Evolutionary conservation across 2,329 filamentous ascomycete species (phyloP).

Genomic region (Botrytis hyacinthi): DNA sequence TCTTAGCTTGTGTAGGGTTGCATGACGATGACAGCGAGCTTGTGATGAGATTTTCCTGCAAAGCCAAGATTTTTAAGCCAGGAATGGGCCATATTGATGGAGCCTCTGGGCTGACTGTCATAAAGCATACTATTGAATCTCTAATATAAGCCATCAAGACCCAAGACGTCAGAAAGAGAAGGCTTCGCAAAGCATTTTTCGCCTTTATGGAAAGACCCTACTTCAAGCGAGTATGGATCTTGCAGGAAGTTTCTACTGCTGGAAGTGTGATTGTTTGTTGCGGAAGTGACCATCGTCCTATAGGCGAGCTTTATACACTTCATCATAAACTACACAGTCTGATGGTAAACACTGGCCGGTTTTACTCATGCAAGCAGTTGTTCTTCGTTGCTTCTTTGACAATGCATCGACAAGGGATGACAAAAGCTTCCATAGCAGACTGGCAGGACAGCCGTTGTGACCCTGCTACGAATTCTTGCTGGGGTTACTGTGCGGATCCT

Average conservation of each 20-base stretch:
- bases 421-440: not conserved
- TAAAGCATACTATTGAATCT: not conserved
- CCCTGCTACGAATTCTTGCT: not conserved
- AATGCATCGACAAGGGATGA: too few species aligned
- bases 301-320: not conserved
- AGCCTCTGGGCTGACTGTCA: not conserved
- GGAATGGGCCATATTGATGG: not conserved
- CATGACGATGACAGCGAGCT: not conserved
- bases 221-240: not conserved
- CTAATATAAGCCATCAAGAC: not conserved
- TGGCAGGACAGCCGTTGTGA: not conserved
- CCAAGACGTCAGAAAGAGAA: not conserved
- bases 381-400: not conserved
- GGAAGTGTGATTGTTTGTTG: not conserved
- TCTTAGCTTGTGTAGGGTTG: not conserved
- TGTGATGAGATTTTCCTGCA: not conserved
- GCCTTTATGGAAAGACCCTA: not conserved
- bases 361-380: not conserved
- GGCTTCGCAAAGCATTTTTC: not conserved
- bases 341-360: too few species aligned
- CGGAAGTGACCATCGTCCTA: not conserved
- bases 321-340: not conserved
- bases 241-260: not conserved
- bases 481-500: not conserved
- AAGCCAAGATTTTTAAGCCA: not conserved